Evolutionary conservation across 2,329 filamentous ascomycete genomes (phyloP).

Genomic region (Bipolaris cookei): DNA sequence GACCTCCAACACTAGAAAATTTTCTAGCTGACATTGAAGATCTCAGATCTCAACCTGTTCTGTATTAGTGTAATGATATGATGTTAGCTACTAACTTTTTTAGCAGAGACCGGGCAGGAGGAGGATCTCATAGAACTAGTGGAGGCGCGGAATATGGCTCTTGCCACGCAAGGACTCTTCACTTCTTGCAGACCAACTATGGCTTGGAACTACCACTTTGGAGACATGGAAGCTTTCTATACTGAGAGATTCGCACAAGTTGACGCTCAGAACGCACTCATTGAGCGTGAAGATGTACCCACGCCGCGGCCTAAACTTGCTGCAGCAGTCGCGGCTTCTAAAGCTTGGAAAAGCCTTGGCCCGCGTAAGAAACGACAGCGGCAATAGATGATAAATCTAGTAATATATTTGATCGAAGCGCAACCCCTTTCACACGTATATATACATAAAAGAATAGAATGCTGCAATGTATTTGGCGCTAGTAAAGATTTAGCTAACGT

Average conservation of each 20-base stretch:
- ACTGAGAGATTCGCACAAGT: slow-evolving; percentile 16
- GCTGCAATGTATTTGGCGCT: background rate
- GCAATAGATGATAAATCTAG: background rate
- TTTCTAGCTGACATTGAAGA: too few species aligned
- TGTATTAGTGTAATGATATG: too few species aligned
- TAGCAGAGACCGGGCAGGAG: too few species aligned
- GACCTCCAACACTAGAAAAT: too few species aligned
- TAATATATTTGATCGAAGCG: background rate
- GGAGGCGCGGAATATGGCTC: slow-evolving; percentile 18
- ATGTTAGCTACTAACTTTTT: too few species aligned
- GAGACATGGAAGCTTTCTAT: slow-evolving; percentile 24
- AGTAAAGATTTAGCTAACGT: background rate
- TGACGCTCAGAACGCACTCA: background rate
- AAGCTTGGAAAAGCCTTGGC: background rate
- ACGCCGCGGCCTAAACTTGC: background rate
- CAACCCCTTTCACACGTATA: background rate
- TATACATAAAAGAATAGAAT: background rate
- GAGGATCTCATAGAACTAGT: slow-evolving; percentile 19
- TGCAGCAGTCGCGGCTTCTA: background rate
- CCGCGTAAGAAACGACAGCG: background rate
- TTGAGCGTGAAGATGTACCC: background rate
- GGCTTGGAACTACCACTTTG: slow-evolving; percentile 25
- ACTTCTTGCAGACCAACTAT: slow-evolving; percentile 18
- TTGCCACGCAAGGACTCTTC: background rate
- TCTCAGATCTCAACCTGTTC: too few species aligned